Evolutionary conservation across 78 protist species (phyloP).

Genomic region (Dictyostelium discoideum): DNA sequence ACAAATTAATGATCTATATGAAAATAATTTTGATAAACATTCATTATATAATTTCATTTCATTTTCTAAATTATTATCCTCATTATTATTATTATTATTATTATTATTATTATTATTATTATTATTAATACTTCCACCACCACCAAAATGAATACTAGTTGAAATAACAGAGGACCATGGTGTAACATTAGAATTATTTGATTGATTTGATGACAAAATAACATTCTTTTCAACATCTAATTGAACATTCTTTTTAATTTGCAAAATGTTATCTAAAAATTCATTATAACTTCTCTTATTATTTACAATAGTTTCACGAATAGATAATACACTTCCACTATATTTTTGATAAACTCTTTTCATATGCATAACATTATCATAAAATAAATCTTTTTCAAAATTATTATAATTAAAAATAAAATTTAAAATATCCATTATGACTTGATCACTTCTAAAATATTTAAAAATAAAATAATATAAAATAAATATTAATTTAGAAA

Average conservation of each 20-base stretch:
- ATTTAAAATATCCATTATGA: neutral
- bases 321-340: neutral
- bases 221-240: neutral
- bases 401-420: slow-evolving; percentile 1
- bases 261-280: neutral
- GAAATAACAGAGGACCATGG: neutral
- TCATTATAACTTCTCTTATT: neutral
- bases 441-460: neutral
- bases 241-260: neutral
- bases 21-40: neutral
- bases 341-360: neutral
- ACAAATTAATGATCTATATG: neutral
- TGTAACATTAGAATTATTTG: neutral
- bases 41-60: neutral
- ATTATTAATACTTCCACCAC: neutral
- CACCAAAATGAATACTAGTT: neutral
- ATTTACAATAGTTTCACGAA: neutral
- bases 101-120: neutral
- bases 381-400: neutral
- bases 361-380: neutral
- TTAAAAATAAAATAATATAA: neutral
- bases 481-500: neutral
- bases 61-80: neutral
- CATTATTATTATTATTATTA: neutral
- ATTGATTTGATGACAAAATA: neutral